Conservation (phyloP, 192 early-diverging fungal genomes). For the Hyaloraphidium curvatum region DNA sequence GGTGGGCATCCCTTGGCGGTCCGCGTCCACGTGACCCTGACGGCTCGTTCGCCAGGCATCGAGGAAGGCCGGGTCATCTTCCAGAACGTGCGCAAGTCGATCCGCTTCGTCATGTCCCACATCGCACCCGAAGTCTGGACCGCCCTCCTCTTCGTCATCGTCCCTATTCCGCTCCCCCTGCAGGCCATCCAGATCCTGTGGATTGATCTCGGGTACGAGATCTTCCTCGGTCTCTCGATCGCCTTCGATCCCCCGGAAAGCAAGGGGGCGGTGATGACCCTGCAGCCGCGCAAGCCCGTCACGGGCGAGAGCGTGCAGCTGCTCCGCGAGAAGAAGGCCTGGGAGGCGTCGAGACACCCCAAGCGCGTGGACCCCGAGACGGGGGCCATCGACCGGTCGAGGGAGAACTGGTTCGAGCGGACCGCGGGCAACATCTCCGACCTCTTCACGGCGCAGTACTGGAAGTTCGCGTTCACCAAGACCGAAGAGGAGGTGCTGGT, state of each 20-base stretch:
- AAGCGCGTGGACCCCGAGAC: slow-evolving; percentile 27
- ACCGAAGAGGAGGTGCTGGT: slow-evolving; percentile 73
- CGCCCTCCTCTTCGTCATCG: slow-evolving; percentile 66
- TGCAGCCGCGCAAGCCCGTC: slow-evolving; percentile 79
- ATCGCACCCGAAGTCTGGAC: slow-evolving; percentile 67
- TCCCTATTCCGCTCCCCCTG: slow-evolving; percentile 68
- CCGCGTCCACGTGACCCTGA: too few relatives aligned
- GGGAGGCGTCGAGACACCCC: slow-evolving; percentile 23
- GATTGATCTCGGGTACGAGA: slow-evolving; percentile 88
- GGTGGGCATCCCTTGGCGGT: too few relatives aligned
- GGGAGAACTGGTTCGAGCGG: slow-evolving; percentile 11
- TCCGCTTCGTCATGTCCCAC: slow-evolving; percentile 80
- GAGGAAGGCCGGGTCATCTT: slow-evolving; percentile 62
- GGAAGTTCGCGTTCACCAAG: slow-evolving; percentile 41
- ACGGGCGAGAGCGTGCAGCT: slow-evolving; percentile 51
- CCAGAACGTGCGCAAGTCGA: slow-evolving; percentile 83
- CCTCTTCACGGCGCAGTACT: slow-evolving; percentile 33
- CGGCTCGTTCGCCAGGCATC: too few relatives aligned
- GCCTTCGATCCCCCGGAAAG: slow-evolving; percentile 84
- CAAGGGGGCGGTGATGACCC: slow-evolving; percentile 56
- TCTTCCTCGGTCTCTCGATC: slow-evolving; percentile 65
- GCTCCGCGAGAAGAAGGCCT: slow-evolving; percentile 28
- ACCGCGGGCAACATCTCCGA: slow-evolving; percentile 14
- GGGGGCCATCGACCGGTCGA: slow-evolving; percentile 20
- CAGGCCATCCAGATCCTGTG: slow-evolving; percentile 69